A percentile compares a stretch with the other conserved stretches of the same genome.
phyloP scores from a whole-genome alignment of 805 yeast genomes.

The Torulaspora microellipsoides region DNA sequence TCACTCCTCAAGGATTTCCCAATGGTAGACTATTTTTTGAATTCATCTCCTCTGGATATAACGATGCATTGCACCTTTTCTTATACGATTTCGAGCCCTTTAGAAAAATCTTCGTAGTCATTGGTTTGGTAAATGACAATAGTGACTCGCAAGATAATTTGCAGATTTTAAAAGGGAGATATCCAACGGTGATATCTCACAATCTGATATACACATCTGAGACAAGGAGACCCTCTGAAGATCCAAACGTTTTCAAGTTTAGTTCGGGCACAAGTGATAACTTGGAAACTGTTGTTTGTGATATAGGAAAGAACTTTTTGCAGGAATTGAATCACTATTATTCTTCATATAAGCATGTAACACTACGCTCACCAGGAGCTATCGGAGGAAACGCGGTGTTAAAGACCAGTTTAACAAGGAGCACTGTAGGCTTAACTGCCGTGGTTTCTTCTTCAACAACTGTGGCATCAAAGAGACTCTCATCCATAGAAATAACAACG shows the following conservation, averaged over 20 bases:
- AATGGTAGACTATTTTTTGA: conserved; percentile 66
- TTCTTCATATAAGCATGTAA: conserved; percentile 69
- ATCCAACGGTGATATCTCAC: conserved; percentile 31
- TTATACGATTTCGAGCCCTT: conserved; percentile 88
- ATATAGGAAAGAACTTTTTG: conserved; percentile 60
- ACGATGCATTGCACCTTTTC: conserved; percentile 56
- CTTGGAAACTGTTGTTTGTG: conserved; percentile 67
- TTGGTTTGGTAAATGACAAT: conserved; percentile 41
- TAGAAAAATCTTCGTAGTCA: conserved; percentile 65
- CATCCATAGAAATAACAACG: conserved; percentile 32
- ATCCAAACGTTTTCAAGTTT: conserved; percentile 9
- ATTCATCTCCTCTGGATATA: conserved; percentile 37
- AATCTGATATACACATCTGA: conserved; percentile 23
- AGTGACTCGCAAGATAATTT: conserved; percentile 29
- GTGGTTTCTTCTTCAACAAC: conserved; percentile 3
- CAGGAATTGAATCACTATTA: conserved; percentile 62
- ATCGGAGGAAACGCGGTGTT: conserved; percentile 47
- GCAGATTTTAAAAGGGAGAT: conserved; percentile 36
- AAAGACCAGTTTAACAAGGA: conserved; percentile 34
- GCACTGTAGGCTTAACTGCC: conserved; percentile 3
- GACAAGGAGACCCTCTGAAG: not conserved
- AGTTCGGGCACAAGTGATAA: conserved; percentile 22
- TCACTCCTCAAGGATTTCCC: conserved; percentile 85
- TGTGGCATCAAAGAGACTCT: conserved; percentile 17
- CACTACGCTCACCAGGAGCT: conserved; percentile 77